Percentiles rank a stretch among this genome's conserved stretches.
Evolutionary conservation across 352 stramenopile species (phyloP).

Genomic region (Globisporangium parvum): DNA sequence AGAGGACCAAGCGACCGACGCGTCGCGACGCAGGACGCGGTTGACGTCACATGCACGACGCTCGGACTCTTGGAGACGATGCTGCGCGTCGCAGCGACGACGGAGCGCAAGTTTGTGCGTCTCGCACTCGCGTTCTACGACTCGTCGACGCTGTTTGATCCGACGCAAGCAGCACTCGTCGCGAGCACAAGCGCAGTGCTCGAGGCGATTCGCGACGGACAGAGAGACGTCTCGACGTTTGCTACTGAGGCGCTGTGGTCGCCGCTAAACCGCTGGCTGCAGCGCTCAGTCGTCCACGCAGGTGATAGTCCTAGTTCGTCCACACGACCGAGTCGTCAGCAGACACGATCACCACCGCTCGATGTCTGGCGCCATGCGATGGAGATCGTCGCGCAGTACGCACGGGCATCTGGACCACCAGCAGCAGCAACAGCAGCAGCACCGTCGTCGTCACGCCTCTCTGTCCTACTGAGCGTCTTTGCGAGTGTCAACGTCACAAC

Average conservation of each 20-base stretch:
- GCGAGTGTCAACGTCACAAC: conserved; percentile 7
- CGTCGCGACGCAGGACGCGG: conserved; percentile 17
- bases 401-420: neutral
- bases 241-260: conserved; percentile 32
- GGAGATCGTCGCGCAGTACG: conserved; percentile 10
- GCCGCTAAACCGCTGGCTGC: conserved; percentile 16
- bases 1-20: neutral
- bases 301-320: too few species aligned
- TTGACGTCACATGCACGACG: conserved; percentile 25
- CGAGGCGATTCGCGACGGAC: conserved; percentile 20
- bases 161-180: conserved; percentile 13
- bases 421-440: neutral
- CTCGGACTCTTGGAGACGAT: conserved; percentile 30
- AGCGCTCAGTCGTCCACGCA: conserved; percentile 1
- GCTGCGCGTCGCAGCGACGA: conserved; percentile 17
- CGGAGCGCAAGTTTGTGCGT: conserved; percentile 31
- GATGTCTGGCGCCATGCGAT: conserved; percentile 6
- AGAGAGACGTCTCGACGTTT: conserved; percentile 20
- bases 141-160: conserved; percentile 9
- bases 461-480: conserved; percentile 9
- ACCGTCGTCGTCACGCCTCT: neutral
- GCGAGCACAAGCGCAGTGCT: conserved; percentile 19
- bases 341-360: neutral
- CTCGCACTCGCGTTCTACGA: conserved; percentile 32
- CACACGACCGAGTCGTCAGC: neutral